phyloP scores from a whole-genome alignment of 768 basidiomycete species.

The Botryobasidium botryosum region DNA sequence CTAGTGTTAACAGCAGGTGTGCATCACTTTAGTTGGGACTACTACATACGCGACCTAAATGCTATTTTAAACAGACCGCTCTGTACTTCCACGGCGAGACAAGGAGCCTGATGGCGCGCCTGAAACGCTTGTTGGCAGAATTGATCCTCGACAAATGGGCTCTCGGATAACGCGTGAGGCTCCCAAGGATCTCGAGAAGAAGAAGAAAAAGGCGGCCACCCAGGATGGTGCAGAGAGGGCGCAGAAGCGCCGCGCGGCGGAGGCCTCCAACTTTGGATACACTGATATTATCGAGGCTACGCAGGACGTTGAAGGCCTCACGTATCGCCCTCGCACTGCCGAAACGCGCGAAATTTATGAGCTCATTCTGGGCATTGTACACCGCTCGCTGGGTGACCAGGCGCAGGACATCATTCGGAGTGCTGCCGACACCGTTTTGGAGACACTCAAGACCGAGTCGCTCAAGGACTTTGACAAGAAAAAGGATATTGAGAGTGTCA shows the following conservation, averaged over 20 bases:
- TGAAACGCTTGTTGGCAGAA: constrained; percentile 79
- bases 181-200: constrained; percentile 82
- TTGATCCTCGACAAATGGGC: constrained; percentile 85
- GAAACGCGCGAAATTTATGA: constrained; percentile 94
- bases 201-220: constrained; percentile 70
- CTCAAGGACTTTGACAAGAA: constrained; percentile 97
- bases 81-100: constrained; percentile 66
- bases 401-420: constrained; percentile 91
- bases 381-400: constrained; percentile 77
- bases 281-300: constrained; percentile 90
- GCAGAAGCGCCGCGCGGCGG: constrained; percentile 38
- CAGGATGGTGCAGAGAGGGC: constrained; percentile 39
- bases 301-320: constrained; percentile 79
- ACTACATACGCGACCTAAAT: background rate
- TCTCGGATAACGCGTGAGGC: constrained; percentile 68
- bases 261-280: constrained; percentile 43
- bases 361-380: constrained; percentile 69
- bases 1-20: constrained; percentile 74
- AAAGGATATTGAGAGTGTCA: constrained; percentile 69
- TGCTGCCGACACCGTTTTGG: constrained; percentile 84
- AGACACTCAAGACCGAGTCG: constrained; percentile 71
- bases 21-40: constrained; percentile 10
- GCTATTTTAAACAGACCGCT: constrained; percentile 31
- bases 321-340: constrained; percentile 81
- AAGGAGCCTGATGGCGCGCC: constrained; percentile 96